A percentile compares a stretch with the other conserved stretches of the same genome.
Conservation (phyloP, 2,329 filamentous ascomycete genomes). For the Microthyrium microscopicum region DNA sequence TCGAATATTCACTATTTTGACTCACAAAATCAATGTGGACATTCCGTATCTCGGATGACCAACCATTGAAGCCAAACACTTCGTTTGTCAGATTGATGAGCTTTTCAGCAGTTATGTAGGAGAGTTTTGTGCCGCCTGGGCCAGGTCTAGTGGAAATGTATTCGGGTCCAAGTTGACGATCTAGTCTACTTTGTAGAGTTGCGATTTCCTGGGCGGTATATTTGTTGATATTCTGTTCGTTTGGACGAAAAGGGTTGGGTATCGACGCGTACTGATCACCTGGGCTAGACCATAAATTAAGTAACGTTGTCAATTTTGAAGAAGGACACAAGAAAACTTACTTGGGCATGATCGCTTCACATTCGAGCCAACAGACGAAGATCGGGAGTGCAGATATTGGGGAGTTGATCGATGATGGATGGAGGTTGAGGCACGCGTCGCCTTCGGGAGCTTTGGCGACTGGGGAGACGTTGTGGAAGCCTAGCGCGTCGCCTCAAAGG, state of each 20-base stretch:
- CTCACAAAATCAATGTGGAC: constrained; percentile 80
- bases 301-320: not conserved
- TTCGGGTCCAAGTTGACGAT: constrained; percentile 89
- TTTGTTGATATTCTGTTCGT: constrained; percentile 49
- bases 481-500: too few species aligned
- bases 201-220: constrained; percentile 88
- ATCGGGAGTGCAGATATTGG: not conserved
- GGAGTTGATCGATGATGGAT: not conserved
- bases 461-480: too few species aligned
- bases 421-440: not conserved
- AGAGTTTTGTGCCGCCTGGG: constrained; percentile 68
- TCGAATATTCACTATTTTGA: constrained; percentile 7
- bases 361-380: too few species aligned
- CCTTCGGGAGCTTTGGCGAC: too few species aligned
- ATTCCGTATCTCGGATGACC: constrained; percentile 90
- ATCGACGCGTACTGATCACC: constrained; percentile 16
- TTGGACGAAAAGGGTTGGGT: constrained; percentile 68
- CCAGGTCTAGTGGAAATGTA: constrained; percentile 81
- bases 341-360: too few species aligned
- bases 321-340: not conserved
- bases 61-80: constrained; percentile 93
- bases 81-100: constrained; percentile 90
- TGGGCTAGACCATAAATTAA: too few species aligned
- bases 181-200: constrained; percentile 67
- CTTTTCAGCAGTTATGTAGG: constrained; percentile 93